A percentile compares a stretch with the other conserved stretches of the same genome.
phyloP scores from a whole-genome alignment of 2,329 filamentous ascomycete genomes.

The Calonectria pteridis region DNA sequence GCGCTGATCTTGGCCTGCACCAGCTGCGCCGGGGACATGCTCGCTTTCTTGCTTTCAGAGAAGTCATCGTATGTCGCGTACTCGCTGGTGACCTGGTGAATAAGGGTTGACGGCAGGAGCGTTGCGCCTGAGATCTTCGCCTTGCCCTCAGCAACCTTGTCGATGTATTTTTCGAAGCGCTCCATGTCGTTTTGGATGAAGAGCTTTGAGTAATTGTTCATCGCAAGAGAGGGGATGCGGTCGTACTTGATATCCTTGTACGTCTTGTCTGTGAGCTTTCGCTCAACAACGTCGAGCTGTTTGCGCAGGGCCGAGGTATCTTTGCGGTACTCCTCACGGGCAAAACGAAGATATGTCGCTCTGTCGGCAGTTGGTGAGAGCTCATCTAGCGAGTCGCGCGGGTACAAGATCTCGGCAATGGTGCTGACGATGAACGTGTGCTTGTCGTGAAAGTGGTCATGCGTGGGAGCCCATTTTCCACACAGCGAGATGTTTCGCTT shows the following conservation, averaged over 20 bases:
- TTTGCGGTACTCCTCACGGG: constrained; percentile 66
- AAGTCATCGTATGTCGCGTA: not conserved
- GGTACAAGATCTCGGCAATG: constrained; percentile 68
- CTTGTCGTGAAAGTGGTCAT: constrained; percentile 67
- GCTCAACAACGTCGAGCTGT: constrained; percentile 66
- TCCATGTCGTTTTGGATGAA: constrained; percentile 65
- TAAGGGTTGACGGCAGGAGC: constrained; percentile 64
- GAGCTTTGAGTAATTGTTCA: constrained; percentile 63
- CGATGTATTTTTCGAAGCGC: constrained; percentile 63
- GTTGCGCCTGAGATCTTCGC: constrained; percentile 67
- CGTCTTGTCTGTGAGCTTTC: constrained; percentile 59
- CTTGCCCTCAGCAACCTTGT: constrained; percentile 61
- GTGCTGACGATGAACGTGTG: constrained; percentile 68
- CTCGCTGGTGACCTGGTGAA: constrained; percentile 43
- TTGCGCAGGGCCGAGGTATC: constrained; percentile 65
- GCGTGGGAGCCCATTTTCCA: constrained; percentile 71
- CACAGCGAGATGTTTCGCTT: constrained; percentile 65
- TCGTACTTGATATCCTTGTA: constrained; percentile 67
- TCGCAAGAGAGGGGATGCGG: constrained; percentile 67
- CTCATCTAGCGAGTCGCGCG: constrained; percentile 46
- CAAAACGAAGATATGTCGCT: constrained; percentile 65
- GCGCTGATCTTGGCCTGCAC: constrained; percentile 46
- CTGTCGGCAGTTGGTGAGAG: constrained; percentile 54
- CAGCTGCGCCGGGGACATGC: constrained; percentile 23
- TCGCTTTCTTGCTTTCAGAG: not conserved